Percentiles rank a stretch among this genome's conserved stretches.
Conservation (phyloP, 768 basidiomycete genomes). For the Mycena leptocephala region DNA sequence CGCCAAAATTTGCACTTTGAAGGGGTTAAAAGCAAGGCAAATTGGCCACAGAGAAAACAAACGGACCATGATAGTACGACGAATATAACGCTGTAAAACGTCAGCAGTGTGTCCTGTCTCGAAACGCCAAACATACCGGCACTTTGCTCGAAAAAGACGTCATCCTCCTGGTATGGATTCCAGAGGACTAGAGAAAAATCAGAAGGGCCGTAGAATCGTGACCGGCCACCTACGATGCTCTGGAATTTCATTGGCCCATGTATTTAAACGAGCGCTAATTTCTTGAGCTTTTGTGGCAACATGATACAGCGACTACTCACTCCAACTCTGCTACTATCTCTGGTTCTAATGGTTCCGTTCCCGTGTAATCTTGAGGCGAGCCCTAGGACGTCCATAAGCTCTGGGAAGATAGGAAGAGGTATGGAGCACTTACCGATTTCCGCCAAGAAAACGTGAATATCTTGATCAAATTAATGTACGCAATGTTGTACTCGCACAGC, state of each 20-base stretch:
- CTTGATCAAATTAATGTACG: conserved; percentile 59
- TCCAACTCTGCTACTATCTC: conserved; percentile 18
- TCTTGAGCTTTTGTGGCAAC: not conserved
- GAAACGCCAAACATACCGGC: conserved; percentile 49
- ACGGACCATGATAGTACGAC: conserved; percentile 19
- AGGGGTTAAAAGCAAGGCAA: not conserved
- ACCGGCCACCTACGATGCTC: conserved; percentile 53
- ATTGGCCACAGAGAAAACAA: not conserved
- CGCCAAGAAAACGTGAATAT: conserved; percentile 64
- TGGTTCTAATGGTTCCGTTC: not conserved
- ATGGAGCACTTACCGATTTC: conserved; percentile 54
- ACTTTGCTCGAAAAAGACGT: conserved; percentile 57
- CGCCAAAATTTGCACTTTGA: conserved; percentile 61
- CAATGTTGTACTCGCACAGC: conserved; percentile 56
- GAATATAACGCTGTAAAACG: conserved; percentile 11
- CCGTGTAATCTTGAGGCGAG: not conserved
- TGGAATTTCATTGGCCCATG: conserved; percentile 69
- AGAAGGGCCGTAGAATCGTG: not conserved
- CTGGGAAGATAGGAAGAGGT: not conserved
- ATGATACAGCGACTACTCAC: not conserved
- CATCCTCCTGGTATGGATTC: conserved; percentile 52
- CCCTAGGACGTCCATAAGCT: not conserved
- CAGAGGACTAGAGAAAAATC: conserved; percentile 47
- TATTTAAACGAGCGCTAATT: conserved; percentile 65
- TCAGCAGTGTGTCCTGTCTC: not conserved